Percentiles rank a stretch among this genome's conserved stretches.
Conservation (phyloP, 2,329 filamentous ascomycete genomes). For the Aureobasidium pullulans region DNA sequence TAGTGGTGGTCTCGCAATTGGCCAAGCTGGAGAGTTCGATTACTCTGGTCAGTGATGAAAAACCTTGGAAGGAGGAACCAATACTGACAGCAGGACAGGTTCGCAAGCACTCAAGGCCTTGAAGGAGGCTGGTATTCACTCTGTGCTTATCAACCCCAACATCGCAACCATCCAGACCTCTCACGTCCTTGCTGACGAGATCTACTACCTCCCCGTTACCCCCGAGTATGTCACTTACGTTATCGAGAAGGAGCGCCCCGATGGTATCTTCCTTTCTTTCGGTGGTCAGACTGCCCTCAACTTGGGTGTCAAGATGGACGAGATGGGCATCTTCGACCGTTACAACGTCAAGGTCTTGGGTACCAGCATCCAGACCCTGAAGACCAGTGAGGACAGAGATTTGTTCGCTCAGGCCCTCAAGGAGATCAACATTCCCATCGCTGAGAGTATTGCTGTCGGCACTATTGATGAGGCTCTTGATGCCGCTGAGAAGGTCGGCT, state of each 20-base stretch:
- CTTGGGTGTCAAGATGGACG: slow-evolving; percentile 94
- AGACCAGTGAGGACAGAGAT: slow-evolving; percentile 92
- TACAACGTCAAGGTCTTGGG: slow-evolving; percentile 94
- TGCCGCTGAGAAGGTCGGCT: slow-evolving; percentile 80
- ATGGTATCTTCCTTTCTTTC: slow-evolving; percentile 95
- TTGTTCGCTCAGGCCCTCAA: slow-evolving; percentile 92
- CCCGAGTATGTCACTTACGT: slow-evolving; percentile 97
- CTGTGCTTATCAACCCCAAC: slow-evolving; percentile 94
- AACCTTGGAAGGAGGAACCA: neutral
- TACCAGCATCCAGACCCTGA: slow-evolving; percentile 87
- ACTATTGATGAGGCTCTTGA: slow-evolving; percentile 88
- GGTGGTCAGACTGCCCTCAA: slow-evolving; percentile 97
- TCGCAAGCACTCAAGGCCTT: slow-evolving; percentile 94
- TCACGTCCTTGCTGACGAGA: slow-evolving; percentile 90
- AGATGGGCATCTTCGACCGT: slow-evolving; percentile 88
- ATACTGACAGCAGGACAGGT: slow-evolving; percentile 45
- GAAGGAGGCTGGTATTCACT: slow-evolving; percentile 87
- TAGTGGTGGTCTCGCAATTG: slow-evolving; percentile 90
- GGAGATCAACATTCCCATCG: slow-evolving; percentile 96
- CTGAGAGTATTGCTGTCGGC: slow-evolving; percentile 85
- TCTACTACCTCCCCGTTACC: slow-evolving; percentile 97
- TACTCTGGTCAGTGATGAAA: slow-evolving; percentile 69
- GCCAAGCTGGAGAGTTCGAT: slow-evolving; percentile 96
- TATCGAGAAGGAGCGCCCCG: slow-evolving; percentile 89
- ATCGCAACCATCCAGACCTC: slow-evolving; percentile 98